Percentiles rank a stretch among this genome's conserved stretches.
phyloP scores from a whole-genome alignment of 2,329 filamentous ascomycete species.

The Akanthomyces lecanii region DNA sequence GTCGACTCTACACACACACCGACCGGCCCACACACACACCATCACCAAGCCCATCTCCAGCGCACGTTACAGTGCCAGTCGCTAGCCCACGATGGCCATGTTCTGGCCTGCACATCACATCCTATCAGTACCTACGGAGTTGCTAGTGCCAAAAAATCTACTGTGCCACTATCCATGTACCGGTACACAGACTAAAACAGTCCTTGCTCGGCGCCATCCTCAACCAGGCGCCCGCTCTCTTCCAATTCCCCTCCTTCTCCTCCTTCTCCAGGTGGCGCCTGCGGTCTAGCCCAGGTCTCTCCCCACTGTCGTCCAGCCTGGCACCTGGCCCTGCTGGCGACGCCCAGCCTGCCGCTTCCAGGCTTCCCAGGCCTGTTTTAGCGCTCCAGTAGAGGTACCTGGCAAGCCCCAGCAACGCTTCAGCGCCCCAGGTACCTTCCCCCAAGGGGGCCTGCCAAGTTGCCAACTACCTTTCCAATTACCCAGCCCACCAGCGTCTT shows the following conservation, averaged over 20 bases:
- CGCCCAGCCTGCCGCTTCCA: background rate
- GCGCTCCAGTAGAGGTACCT: background rate
- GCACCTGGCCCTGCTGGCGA: no score
- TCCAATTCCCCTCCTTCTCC: background rate
- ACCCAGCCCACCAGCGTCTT: background rate
- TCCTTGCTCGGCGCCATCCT: background rate
- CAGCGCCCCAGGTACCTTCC: background rate
- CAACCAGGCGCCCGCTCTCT: background rate
- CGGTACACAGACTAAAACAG: no score
- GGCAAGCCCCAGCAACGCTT: no score
- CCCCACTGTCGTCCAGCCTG: background rate
- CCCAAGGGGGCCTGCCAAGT: background rate
- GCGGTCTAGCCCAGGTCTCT: constrained; percentile 5
- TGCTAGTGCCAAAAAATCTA: background rate
- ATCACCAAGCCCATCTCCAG: no score
- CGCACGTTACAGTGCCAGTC: background rate
- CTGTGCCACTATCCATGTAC: no score
- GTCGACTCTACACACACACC: no score
- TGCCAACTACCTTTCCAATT: background rate
- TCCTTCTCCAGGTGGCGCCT: background rate
- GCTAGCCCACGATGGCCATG: background rate
- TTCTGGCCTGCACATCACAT: background rate
- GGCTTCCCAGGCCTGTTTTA: no score
- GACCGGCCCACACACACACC: no score
- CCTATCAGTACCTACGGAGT: background rate